These are phyloP conservation scores for Eimeria maxima DNA, from an alignment of 169 alveolate genomes.

Conservation along the genomic window DNA sequence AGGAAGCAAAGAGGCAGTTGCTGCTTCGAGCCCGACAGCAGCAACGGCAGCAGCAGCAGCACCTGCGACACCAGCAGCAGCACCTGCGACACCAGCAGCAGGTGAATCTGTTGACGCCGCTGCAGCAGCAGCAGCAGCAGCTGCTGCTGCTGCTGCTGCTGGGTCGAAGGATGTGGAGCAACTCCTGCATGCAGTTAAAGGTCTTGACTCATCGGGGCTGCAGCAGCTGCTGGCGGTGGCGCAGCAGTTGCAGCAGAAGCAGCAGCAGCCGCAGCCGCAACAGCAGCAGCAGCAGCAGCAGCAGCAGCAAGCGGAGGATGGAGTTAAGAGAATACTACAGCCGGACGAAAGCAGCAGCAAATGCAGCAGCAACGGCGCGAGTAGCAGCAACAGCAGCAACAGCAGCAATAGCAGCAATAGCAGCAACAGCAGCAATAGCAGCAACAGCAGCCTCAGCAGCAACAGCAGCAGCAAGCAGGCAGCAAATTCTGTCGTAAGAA, in stretches of 20 bases:
- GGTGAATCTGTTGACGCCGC: too few relatives aligned
- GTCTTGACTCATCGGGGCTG: background rate
- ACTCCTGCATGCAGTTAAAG: background rate
- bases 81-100: too few relatives aligned
- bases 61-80: too few relatives aligned
- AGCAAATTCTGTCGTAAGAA: background rate
- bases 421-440: too few relatives aligned
- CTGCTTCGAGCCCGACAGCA: too few relatives aligned
- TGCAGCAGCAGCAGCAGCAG: background rate
- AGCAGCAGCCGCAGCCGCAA: slow-evolving; percentile 2
- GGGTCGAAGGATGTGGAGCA: background rate
- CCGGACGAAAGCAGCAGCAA: slow-evolving; percentile 4
- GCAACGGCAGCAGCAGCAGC: background rate
- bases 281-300: too few relatives aligned
- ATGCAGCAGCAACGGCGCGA: slow-evolving; percentile 24
- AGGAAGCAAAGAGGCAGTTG: background rate
- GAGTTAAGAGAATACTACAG: background rate
- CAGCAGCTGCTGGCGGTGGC: slow-evolving; percentile 46
- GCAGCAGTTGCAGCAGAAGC: slow-evolving; percentile 70
- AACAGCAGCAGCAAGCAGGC: slow-evolving; percentile 6
- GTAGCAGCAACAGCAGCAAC: slow-evolving; percentile 36
- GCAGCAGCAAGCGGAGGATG: background rate
- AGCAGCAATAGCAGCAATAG: background rate
- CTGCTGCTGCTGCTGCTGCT: slow-evolving; percentile 48
- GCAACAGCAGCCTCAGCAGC: slow-evolving; percentile 19